Percentiles rank a stretch among this genome's conserved stretches.
Evolutionary conservation across 306 rosid species (phyloP).

Genomic region (Quercus rubra): DNA sequence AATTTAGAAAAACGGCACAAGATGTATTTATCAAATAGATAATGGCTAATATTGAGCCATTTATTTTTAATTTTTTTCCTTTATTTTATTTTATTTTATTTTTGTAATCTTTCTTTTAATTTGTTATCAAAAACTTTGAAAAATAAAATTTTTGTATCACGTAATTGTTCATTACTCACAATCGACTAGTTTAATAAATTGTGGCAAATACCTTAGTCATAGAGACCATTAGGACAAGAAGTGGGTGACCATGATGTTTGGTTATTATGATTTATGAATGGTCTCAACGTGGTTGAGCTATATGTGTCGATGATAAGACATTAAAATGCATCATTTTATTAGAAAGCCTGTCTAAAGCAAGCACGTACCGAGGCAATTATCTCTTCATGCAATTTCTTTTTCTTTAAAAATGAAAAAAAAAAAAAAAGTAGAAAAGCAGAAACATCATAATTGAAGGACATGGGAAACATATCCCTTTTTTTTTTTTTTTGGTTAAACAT

Average conservation of each 20-base stretch:
- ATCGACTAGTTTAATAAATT: too few relatives aligned
- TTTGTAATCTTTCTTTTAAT: neutral
- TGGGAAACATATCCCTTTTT: neutral
- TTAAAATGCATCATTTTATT: neutral
- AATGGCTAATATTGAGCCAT: neutral
- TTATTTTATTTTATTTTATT: neutral
- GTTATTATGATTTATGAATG: neutral
- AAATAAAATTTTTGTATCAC: too few relatives aligned
- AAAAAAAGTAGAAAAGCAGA: neutral
- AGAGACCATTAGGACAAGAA: neutral
- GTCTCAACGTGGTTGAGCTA: conserved; percentile 3
- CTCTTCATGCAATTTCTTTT: conserved; percentile 1
- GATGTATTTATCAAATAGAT: neutral
- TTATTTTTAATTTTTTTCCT: too few relatives aligned
- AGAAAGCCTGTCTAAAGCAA: conserved; percentile 4
- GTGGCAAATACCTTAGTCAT: too few relatives aligned
- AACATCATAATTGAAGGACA: conserved; percentile 33
- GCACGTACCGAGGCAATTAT: conserved; percentile 6
- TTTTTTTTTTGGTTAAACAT: too few relatives aligned
- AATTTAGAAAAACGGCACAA: neutral
- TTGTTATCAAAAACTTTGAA: too few relatives aligned
- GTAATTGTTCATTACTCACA: too few relatives aligned
- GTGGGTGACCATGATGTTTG: neutral
- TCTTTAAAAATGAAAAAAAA: neutral
- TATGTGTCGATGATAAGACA: conserved; percentile 12